Percentiles rank a stretch among this genome's conserved stretches.
Evolutionary conservation across 768 basidiomycete genomes (phyloP).

Genomic region (Boletus pseudopeckii): DNA sequence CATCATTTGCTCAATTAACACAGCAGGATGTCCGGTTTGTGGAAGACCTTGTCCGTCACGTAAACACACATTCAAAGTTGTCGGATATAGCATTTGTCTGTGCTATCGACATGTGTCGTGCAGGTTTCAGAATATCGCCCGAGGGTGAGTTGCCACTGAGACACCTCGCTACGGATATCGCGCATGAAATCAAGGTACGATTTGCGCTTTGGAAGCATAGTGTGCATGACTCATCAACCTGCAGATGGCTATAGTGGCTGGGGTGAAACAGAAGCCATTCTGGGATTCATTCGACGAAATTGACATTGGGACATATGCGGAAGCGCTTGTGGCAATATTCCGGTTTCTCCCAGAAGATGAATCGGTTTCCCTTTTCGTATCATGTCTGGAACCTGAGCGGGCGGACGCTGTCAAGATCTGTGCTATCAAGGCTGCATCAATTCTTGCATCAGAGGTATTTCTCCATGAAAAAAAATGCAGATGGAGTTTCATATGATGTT

Average conservation of each 20-base stretch:
- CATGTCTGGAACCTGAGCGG: constrained; percentile 71
- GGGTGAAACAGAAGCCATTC: constrained; percentile 53
- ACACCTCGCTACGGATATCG: constrained; percentile 65
- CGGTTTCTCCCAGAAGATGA: constrained; percentile 67
- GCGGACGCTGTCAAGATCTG: constrained; percentile 79
- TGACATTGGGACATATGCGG: constrained; percentile 73
- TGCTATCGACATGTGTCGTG: constrained; percentile 74
- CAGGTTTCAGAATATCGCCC: constrained; percentile 51
- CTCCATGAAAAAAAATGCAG: not conserved
- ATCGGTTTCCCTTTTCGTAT: constrained; percentile 53
- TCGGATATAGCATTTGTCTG: constrained; percentile 69
- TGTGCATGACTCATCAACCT: not conserved
- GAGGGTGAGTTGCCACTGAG: constrained; percentile 62
- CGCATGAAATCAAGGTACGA: constrained; percentile 73
- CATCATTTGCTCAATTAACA: not conserved
- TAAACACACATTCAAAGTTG: constrained; percentile 52
- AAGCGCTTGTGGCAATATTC: constrained; percentile 69
- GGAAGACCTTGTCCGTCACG: constrained; percentile 59
- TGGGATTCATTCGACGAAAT: constrained; percentile 69
- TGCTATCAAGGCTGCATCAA: constrained; percentile 70
- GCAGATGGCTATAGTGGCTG: constrained; percentile 24
- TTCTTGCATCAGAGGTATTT: constrained; percentile 62
- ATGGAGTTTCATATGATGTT: constrained; percentile 9
- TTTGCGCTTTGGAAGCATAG: constrained; percentile 18
- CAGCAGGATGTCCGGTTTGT: constrained; percentile 51